Base-by-base conservation (phyloP, 805 yeast genomes). In the Tetrapisispora taiwanensis region DNA sequence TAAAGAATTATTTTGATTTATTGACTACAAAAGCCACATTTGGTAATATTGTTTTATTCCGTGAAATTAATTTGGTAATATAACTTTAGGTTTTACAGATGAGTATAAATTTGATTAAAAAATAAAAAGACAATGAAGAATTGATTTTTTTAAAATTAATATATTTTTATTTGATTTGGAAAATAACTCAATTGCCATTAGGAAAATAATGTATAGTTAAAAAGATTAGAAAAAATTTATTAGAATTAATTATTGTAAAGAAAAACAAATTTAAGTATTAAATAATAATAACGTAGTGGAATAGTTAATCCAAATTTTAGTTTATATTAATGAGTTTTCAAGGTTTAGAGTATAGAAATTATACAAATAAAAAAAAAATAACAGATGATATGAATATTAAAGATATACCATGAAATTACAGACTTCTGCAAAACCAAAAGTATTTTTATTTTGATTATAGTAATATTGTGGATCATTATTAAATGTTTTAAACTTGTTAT, bases 251-350 rank as follows among this genome's bases (percentile, higher is more conserved):
- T 37, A 37, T 37, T 37, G 32, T 37, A 27, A 20, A 20, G 30
- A 27, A 37, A 37, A 37, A 15, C 39, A 28, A 33, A 27, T 26
- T 17, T 37, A 37, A 37, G 17, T 37, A 37, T 37, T 37, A 37
- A 37, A 37, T 37, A 37, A 36, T 36, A 36, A 37, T 22, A 22
- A 19, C 39, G 18, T 37, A 37, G 40, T 37, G 40, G 40, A 37
- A 37, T 27, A 27, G 17, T 37, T 37, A 24, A 37, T 37, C 32
- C 32, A 26, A 36, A 37, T 17, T 27, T 17, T 37, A 37, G 40
- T 37, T 15, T 37, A 28, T 37, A 22, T 37, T 37, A 27, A 15
- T 12, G 32, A 37, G 12, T 20, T n/a, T 27, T 20, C n/a, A 18
- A 15, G 32, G 32, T 27, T 27, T 18, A 27, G 28, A 37, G 20